These are phyloP conservation scores for Malassezia pachydermatis DNA, from an alignment of 1,284 basidiomycete genomes.

Conservation along the genomic window DNA sequence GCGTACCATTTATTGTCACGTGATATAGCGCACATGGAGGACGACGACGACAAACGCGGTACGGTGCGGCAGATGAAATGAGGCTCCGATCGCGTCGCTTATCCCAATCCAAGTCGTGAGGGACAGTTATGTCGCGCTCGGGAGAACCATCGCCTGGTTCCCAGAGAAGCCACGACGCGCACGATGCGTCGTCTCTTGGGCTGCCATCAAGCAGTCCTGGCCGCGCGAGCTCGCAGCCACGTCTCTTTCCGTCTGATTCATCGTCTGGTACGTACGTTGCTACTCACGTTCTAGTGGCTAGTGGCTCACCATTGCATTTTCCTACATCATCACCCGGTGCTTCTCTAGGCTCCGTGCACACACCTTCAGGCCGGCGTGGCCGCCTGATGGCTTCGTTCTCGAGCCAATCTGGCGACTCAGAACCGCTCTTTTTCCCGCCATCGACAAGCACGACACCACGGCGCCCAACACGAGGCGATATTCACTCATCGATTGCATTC, in stretches of 20 bases:
- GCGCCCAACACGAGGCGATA: slow-evolving; percentile 38
- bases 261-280: slow-evolving; percentile 21
- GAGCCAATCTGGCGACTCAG: slow-evolving; percentile 22
- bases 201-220: slow-evolving; percentile 41
- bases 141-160: slow-evolving; percentile 1
- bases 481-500: slow-evolving; percentile 40
- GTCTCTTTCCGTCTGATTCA: slow-evolving; percentile 18
- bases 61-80: no score
- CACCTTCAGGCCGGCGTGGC: slow-evolving; percentile 18
- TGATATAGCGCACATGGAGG: not conserved
- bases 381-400: slow-evolving; percentile 27
- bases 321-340: slow-evolving; percentile 38
- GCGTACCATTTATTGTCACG: not conserved
- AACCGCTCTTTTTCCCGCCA: slow-evolving; percentile 44
- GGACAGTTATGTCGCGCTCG: slow-evolving; percentile 3
- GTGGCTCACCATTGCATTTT: slow-evolving; percentile 37
- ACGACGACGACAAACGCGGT: no score
- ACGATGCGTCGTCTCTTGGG: slow-evolving; percentile 31
- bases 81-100: no score
- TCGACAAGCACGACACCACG: slow-evolving; percentile 37
- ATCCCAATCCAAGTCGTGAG: no score
- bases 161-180: slow-evolving; percentile 10
- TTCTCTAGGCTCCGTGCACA: slow-evolving; percentile 22
- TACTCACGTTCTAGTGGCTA: not conserved
- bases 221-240: slow-evolving; percentile 23